phyloP scores from a whole-genome alignment of 1,284 basidiomycete genomes.

The Golubevia pallescens region DNA sequence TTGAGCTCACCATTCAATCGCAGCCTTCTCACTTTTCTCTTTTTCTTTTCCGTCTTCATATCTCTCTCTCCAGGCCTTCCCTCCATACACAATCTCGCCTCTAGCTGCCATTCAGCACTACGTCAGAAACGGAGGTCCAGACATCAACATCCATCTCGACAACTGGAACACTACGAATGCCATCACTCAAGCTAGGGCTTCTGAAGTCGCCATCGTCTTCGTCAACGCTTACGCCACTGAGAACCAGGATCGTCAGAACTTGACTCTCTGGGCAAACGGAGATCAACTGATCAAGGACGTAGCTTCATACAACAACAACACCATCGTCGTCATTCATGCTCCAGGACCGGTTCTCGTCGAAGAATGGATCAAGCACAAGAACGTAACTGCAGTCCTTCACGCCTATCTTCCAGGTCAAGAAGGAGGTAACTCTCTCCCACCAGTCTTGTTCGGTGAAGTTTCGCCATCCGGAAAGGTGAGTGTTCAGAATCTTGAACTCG shows the following conservation, averaged over 20 bases:
- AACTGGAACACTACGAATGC: constrained; percentile 27
- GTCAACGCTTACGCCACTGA: constrained; percentile 69
- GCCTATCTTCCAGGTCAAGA: constrained; percentile 78
- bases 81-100: constrained; percentile 31
- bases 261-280: constrained; percentile 61
- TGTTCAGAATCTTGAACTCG: constrained; percentile 22
- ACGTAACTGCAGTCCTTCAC: constrained; percentile 67
- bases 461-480: constrained; percentile 69
- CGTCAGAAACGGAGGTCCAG: constrained; percentile 10
- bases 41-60: too few relatives aligned
- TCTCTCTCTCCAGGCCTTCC: too few relatives aligned
- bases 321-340: constrained; percentile 79
- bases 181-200: constrained; percentile 36
- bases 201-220: constrained; percentile 71
- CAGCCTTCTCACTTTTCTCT: constrained; percentile 20
- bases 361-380: constrained; percentile 31
- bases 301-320: constrained; percentile 70
- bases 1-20: too few relatives aligned
- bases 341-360: constrained; percentile 30
- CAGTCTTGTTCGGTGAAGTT: constrained; percentile 73
- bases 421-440: constrained; percentile 76
- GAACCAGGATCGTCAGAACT: constrained; percentile 64
- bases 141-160: constrained; percentile 24
- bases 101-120: constrained; percentile 25
- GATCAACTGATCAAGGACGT: constrained; percentile 63